Evolutionary conservation across 306 rosid species (phyloP), one percentile per base, ranked within the genome.

Genomic region (Senna siamea): DNA sequence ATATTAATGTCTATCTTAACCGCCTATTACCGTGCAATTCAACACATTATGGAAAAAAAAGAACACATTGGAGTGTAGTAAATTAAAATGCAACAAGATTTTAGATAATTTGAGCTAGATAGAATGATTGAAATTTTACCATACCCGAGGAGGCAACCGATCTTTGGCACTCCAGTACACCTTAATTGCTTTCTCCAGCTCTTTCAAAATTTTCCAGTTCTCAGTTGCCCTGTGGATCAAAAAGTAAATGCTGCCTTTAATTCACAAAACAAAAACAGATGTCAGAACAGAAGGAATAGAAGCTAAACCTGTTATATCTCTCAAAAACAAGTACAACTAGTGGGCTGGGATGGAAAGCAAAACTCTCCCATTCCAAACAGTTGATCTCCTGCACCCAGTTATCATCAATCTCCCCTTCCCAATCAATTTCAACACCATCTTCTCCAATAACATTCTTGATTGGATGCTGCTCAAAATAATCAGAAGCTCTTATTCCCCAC

Each of bases 371-470:
- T 77, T 94, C 96, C 85, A 89, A 82, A 53, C 92, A 94, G 73
- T 94, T 94, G 66, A 92, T 94, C 88, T 94, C 99, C 80, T 85
- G 92, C 64, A 94, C 95, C 95, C 93, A 92, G 62, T 83, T 88
- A 74, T 92, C 97, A 20, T 92, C 97, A 65, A 81, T 61, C 89
- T 94, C 97, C 55, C 98, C 98, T 84, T 94, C 97, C 97, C 96
- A 94, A 64, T 91, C 97, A 75, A 94, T 88, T 81, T 89, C 88
- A 54, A 66, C 82, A 47, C 97, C 97, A 81, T 91, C 86, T 58
- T 89, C 91, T 10, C 89, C 96, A 30, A 84, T 87, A 57, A 89
- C 91, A 73, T 91, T 94, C 85, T 78, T 80, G 4, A 89, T 91
- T 4, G 95, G 85, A 76, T 94, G 96, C 78, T 88, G 77, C 72